phyloP scores from a whole-genome alignment of 1,284 basidiomycete species.

The Inonotus hispidus region DNA sequence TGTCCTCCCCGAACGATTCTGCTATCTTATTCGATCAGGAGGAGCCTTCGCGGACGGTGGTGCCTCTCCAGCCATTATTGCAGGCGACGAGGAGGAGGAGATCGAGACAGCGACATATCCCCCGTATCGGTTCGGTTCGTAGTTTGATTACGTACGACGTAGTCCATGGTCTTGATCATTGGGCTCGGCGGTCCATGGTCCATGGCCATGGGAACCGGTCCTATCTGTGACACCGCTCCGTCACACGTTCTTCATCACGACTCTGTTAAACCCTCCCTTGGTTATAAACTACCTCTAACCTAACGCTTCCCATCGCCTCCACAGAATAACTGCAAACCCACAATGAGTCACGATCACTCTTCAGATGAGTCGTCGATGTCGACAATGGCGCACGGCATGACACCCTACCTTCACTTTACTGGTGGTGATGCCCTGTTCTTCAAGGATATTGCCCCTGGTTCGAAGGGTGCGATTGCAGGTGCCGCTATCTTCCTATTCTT shows the following conservation, averaged over 20 bases:
- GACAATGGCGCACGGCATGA: constrained; percentile 38
- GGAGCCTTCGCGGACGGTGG: too few relatives aligned
- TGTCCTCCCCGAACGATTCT: too few relatives aligned
- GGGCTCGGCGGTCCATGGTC: not conserved
- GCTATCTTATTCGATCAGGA: too few relatives aligned
- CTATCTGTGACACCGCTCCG: not conserved
- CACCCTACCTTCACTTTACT: constrained; percentile 62
- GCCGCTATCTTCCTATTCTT: constrained; percentile 67
- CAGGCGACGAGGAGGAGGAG: too few relatives aligned
- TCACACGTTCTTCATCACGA: not conserved
- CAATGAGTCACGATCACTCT: constrained; percentile 18
- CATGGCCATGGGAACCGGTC: not conserved
- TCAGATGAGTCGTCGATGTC: constrained; percentile 15
- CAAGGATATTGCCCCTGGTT: constrained; percentile 59
- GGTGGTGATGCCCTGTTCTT: constrained; percentile 63
- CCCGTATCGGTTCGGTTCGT: too few relatives aligned
- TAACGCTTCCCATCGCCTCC: not conserved
- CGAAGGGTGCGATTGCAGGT: constrained; percentile 62
- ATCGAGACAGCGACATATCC: too few relatives aligned
- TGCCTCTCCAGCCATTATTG: too few relatives aligned
- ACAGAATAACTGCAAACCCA: not conserved
- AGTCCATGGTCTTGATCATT: not conserved
- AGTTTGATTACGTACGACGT: not conserved
- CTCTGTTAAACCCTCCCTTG: not conserved
- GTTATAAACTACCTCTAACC: not conserved